A percentile compares a stretch with the other conserved stretches of the same genome.
Conservation (phyloP, 2,329 filamentous ascomycete genomes). For the Apiospora sp. region DNA sequence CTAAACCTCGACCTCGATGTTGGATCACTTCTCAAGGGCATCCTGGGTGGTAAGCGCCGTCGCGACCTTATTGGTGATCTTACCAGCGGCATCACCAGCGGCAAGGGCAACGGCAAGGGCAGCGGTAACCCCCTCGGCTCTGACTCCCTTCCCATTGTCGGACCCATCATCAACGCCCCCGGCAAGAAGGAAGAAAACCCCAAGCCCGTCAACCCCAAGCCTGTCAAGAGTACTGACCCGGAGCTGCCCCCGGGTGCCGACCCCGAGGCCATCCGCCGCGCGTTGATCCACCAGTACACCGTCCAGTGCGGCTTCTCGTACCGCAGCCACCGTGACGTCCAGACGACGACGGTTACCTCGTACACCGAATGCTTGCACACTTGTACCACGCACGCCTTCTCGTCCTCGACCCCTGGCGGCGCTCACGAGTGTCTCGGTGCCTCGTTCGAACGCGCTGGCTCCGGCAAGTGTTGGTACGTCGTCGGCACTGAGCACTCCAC, state of each 20-base stretch:
- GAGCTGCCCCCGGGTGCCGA: background rate
- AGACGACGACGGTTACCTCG: background rate
- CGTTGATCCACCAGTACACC: background rate
- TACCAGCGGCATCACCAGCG: background rate
- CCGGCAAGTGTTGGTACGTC: background rate
- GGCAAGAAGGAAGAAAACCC: background rate
- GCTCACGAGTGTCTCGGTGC: background rate
- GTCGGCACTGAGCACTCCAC: background rate
- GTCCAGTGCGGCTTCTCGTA: background rate
- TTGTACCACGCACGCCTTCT: background rate
- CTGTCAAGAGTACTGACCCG: background rate
- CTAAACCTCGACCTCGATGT: background rate
- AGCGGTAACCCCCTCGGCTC: background rate
- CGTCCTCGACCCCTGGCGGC: background rate
- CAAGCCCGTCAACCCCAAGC: background rate
- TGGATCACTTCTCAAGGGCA: background rate
- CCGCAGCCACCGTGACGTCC: background rate
- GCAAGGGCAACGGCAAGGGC: background rate
- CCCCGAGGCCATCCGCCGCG: background rate
- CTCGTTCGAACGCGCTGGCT: background rate
- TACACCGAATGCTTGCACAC: slow-evolving; percentile 1
- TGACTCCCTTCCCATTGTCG: background rate
- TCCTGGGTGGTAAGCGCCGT: background rate
- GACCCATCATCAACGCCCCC: background rate
- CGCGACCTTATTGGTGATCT: background rate